Evolutionary conservation across 1,284 basidiomycete genomes (phyloP), one percentile per base, ranked within the genome.

Genomic region (Ceratobasidium sp.): DNA sequence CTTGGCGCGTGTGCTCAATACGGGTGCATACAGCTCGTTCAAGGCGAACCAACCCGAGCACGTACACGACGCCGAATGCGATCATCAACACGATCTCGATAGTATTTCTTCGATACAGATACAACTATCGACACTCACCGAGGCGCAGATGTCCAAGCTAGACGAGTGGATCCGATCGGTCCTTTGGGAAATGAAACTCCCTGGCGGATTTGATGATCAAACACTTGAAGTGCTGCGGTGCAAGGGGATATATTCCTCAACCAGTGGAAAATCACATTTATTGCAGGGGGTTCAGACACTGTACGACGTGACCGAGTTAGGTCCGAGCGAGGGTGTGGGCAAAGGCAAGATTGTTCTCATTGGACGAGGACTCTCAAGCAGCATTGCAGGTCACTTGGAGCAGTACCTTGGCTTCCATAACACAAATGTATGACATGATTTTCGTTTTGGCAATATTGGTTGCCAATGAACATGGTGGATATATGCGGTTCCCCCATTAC

Each of bases 261-360:
- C 82, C 0, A 79, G 79, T 0, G 89, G 88, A 3, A 80, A 83
- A 68, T 83, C 84, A 69, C 86, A 86, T 73, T 85, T 96, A 62
- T 78, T 96, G 38, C 94, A 97, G 76, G 94, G 94, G 1, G 94
- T 97, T 12, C 82, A 90, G 72, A 92, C 83, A 74, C 82, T 96
- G 77, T 96, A 94, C 76, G 94, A 97, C 73, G 83, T 95, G 20
- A 80, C 81, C 1, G 79, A 82, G 68, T 78, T 88, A 80, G 49
- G 85, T 40, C 83, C 85, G 0, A 84, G 85, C 38, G 32, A 52
- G 27, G 42, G 62, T 52, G 54, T 35, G 65, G 47, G 25, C 31
- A 42, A 70, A 70, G 92, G 93, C 17, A 95, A 95, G 79, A 75
- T 97, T 31, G 92, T 96, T 1, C 83, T 97, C 69, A 96, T 97